Evolutionary conservation across 2,329 filamentous ascomycete genomes (phyloP).

Genomic region (Cercospora sp.): DNA sequence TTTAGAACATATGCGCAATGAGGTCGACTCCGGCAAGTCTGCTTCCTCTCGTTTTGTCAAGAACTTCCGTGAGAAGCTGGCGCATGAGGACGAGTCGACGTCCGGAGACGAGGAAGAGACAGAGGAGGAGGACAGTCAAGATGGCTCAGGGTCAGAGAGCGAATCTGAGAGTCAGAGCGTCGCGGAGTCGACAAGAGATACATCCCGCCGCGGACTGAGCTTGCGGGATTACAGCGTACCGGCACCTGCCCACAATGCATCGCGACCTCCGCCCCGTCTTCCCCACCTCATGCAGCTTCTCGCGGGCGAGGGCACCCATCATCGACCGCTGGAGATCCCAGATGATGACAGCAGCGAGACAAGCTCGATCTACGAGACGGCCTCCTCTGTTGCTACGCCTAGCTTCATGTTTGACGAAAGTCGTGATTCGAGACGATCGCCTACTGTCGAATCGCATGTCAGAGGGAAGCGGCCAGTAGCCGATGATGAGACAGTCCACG

Average conservation of each 20-base stretch:
- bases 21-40: slow-evolving; percentile 52
- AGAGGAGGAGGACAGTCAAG: slow-evolving; percentile 18
- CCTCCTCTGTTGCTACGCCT: not conserved
- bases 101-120: slow-evolving; percentile 34
- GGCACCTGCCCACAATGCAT: not conserved
- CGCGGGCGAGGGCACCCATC: slow-evolving; percentile 18
- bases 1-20: slow-evolving; percentile 62
- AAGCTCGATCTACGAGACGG: not conserved
- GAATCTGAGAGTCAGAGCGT: not conserved
- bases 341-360: slow-evolving; percentile 12
- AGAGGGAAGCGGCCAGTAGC: slow-evolving; percentile 18
- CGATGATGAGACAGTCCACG: slow-evolving; percentile 35
- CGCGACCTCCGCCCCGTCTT: slow-evolving; percentile 22
- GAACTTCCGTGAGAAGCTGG: slow-evolving; percentile 37
- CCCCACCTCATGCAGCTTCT: slow-evolving; percentile 22
- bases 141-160: slow-evolving; percentile 1
- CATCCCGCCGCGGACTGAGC: not conserved
- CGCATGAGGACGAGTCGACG: slow-evolving; percentile 39
- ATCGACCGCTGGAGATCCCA: slow-evolving; percentile 4
- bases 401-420: not conserved
- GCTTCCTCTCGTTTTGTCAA: slow-evolving; percentile 35
- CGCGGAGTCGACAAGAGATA: not conserved
- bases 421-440: not conserved
- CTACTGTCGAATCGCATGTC: slow-evolving; percentile 2
- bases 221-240: not conserved